Base-by-base conservation (phyloP, 2,329 filamentous ascomycete species). In the Aurifilum marmelostoma region DNA sequence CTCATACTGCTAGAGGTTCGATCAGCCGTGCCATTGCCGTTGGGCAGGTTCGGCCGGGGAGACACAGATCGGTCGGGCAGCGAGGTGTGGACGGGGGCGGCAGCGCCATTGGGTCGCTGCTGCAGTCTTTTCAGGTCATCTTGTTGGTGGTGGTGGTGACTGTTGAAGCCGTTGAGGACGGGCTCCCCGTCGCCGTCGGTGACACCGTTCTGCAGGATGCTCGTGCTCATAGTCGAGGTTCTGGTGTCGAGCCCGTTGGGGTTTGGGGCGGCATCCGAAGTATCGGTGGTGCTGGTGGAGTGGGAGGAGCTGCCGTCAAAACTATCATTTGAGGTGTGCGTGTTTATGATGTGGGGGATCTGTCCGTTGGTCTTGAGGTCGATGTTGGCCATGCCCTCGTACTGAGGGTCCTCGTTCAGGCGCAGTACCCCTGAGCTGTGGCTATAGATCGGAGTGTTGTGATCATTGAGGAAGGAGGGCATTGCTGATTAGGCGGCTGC, bases 121-220 rank as follows among this genome's bases (percentile, higher is more conserved):
- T 74, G 68, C 14, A 73, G 74, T 68, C 74, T 77, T 66, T 71
- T 70, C 18, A 67, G 39, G 21, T 60, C 39, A 52, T 58, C 67
- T 14, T 41, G 56, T 32, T 60, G 56, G 66, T 71, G 73, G 71
- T 82, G 77, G 73, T 80, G 79, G 34, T 34, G 34, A 8, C 34
- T 34, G 34, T 82, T 39, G 65, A 80, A 77, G 68, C 77, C 76
- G 58, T 79, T 77, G 60, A 75, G 39, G 21, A 37, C 29, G 16
- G 34, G 58, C 60, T 60, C 62, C 54, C 47, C 9, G 12, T 69
- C 75, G 70, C 75, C 76, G 67, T 76, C 75, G 68, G 83, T 81
- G 73, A 82, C 83, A 72, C 85, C 87, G 76, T 90, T 89, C 73
- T 85, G 84, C 75, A 88, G 75, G 50, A 87, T 84, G 78, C 83